Evolutionary conservation across 495 filamentous ascomycete species (phyloP), one percentile per base, ranked within the genome.

Genomic region (Massariosphaeria phaeospora): DNA sequence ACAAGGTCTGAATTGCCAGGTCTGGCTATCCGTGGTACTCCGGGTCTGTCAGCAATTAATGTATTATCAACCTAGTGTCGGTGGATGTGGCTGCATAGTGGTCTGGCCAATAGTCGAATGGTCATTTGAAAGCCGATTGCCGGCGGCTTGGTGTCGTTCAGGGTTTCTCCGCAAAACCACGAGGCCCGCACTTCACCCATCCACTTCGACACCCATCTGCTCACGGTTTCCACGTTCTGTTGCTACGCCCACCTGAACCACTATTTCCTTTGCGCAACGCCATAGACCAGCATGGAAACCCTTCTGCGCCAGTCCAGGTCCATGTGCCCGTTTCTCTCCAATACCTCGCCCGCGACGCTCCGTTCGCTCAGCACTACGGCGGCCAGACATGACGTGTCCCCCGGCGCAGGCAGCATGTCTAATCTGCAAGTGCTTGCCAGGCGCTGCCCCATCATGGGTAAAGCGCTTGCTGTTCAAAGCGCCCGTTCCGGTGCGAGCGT

Each of bases 361-460:
- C 90, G 93, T 53, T 84, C 89, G 50, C 79, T 98, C 55, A 88
- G 91, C 13, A 95, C 89, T 46, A 82, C 88, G 20, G 79, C 85
- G 64, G 79, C 84, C 63, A 73, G 75, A 69, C 70, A 79, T 68
- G 55, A 79, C 54, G 73, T 77, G 43, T 89, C 84, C 40, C 84
- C 83, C 24, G 85, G 89, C 57, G 91, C 90, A 44, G 88, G 91
- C 58, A 88, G 85, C 69, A 96, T 97, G 82, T 95, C 90, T 63
- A 97, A 96, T 73, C 80, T 98, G 59, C 94, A 96, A 77, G 81
- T 93, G 46, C 79, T 95, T 58, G 93, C 90, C 60, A 85, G 88
- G 65, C 89, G 93, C 63, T 98, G 93, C 82, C 93, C 93, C 52
- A 82, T 98, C 68, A 98, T 98, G 93, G 91, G 89, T 69, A 96